Evolutionary conservation across 2,329 filamentous ascomycete genomes (phyloP).

Genomic region (Aulographum hederae): DNA sequence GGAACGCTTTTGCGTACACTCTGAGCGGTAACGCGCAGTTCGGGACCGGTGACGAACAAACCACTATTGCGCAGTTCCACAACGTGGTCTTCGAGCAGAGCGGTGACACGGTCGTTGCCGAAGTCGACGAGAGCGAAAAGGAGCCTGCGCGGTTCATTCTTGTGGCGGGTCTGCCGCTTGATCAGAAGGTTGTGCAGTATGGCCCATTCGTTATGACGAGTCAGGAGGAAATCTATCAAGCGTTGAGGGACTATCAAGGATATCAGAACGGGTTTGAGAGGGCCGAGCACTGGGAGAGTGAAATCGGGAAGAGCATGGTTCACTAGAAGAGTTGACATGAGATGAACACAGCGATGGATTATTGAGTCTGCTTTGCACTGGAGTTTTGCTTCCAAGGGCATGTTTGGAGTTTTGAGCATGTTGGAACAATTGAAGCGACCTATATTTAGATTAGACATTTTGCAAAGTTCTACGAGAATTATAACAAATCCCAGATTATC

Average conservation of each 20-base stretch:
- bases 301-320: slow-evolving; percentile 67
- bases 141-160: slow-evolving; percentile 45
- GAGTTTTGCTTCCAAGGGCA: no score
- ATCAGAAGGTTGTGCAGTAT: slow-evolving; percentile 69
- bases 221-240: slow-evolving; percentile 56
- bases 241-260: slow-evolving; percentile 57
- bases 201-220: slow-evolving; percentile 67
- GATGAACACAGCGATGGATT: no score
- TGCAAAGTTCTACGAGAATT: no score
- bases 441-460: no score
- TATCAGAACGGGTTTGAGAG: slow-evolving; percentile 64
- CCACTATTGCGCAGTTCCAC: slow-evolving; percentile 51
- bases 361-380: no score
- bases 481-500: no score
- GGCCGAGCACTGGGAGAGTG: slow-evolving; percentile 60
- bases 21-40: slow-evolving; percentile 56
- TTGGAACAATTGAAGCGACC: no score
- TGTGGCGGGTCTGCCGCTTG: slow-evolving; percentile 60
- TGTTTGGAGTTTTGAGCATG: no score
- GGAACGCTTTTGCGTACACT: slow-evolving; percentile 82
- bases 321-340: no score
- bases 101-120: slow-evolving; percentile 58
- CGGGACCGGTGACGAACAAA: slow-evolving; percentile 26
- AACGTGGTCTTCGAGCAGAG: slow-evolving; percentile 74
- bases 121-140: slow-evolving; percentile 48